A percentile compares a stretch with the other conserved stretches of the same genome.
phyloP scores from a whole-genome alignment of 257 asterid genomes.

The Petunia axillaris region DNA sequence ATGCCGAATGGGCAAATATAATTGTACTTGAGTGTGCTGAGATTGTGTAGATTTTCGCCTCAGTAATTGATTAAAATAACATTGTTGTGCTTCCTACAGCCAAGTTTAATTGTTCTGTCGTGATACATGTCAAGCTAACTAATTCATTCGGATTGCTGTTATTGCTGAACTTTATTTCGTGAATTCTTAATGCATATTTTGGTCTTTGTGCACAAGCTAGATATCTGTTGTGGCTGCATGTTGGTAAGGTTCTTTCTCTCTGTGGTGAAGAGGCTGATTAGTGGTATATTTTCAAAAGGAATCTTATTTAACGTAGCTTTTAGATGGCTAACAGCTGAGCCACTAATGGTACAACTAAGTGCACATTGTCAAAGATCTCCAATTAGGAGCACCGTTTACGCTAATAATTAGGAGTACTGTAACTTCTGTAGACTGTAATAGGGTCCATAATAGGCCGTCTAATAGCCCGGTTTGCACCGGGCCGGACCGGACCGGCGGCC shows the following conservation, averaged over 20 bases:
- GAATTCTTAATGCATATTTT: not conserved
- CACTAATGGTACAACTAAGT: no score
- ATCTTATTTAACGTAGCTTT: no score
- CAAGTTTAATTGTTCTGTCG: not conserved
- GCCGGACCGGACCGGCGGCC: no score
- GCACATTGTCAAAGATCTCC: no score
- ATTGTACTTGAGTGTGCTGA: slow-evolving; percentile 6
- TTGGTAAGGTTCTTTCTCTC: not conserved
- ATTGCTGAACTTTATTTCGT: not conserved
- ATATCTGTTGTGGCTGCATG: not conserved
- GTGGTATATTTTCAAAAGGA: no score
- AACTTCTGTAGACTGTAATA: no score
- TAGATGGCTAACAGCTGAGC: no score
- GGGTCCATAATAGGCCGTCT: no score
- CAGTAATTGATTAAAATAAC: not conserved
- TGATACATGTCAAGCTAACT: not conserved
- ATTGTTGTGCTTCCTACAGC: not conserved
- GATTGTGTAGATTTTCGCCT: slow-evolving; percentile 13
- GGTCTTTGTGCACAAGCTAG: not conserved
- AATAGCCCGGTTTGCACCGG: no score
- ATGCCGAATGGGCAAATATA: not conserved
- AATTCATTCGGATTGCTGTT: not conserved
- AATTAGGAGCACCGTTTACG: no score
- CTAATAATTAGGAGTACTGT: no score
- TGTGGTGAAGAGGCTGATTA: not conserved